Evolutionary conservation across 371 early-diverging fungal genomes (phyloP).

Genomic region (Mortierella sp.): DNA sequence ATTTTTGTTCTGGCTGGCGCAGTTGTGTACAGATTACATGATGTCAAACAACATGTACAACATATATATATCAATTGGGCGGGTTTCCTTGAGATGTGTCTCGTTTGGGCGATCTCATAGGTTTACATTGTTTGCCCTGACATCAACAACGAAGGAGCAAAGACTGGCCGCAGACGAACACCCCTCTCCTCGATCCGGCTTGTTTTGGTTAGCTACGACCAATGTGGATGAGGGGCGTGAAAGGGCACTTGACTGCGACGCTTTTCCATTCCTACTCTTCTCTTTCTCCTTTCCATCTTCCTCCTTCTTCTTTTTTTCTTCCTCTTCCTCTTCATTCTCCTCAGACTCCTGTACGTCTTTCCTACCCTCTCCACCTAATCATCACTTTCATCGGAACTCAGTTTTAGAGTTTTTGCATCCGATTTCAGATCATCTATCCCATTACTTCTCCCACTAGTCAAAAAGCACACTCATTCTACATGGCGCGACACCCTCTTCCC

Average conservation of each 20-base stretch:
- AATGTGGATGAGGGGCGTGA: not conserved
- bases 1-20: slow-evolving; percentile 8
- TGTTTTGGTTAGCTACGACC: no score
- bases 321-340: not conserved
- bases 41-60: no score
- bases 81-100: no score
- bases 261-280: not conserved
- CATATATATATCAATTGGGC: no score
- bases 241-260: not conserved
- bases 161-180: no score
- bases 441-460: not conserved
- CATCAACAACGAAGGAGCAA: no score
- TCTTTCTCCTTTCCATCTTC: not conserved
- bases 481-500: slow-evolving; percentile 46
- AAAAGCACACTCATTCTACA: slow-evolving; percentile 10
- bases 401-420: slow-evolving; percentile 2
- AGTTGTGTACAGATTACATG: not conserved
- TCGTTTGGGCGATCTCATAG: no score
- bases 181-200: no score
- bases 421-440: not conserved
- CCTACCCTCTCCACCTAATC: not conserved
- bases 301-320: not conserved
- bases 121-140: no score
- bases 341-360: not conserved
- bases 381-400: not conserved